Evolutionary conservation across 495 filamentous ascomycete species (phyloP), one percentile per base, ranked within the genome.

Genomic region (Apodospora peruviana): DNA sequence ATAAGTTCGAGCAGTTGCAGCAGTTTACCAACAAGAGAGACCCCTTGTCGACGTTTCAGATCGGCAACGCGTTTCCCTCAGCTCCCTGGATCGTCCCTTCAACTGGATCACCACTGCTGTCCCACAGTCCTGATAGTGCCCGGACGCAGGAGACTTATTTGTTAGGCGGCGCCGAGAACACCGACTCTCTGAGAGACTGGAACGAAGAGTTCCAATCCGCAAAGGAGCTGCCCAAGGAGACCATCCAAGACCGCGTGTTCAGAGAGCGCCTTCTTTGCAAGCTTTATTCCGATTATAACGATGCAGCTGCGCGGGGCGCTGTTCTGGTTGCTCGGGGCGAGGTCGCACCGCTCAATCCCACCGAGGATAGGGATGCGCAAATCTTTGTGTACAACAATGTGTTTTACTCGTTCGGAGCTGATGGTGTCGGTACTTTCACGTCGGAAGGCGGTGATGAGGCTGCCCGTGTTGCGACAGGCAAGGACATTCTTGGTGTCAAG

Each of bases 331-430:
- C 90, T 20, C 81, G 87, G 47, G 94, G 91, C 29, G 94, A 99
- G 65, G 83, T 99, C 45, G 85, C 90, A 27, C 90, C 94, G n/a
- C 71, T 99, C 43, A 99, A 99, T 68, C 94, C 94, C 8, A 97
- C 91, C 1, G 94, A 99, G 68, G 82, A 74, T 42, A 79, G 75
- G 40, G 90, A 97, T 66, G 94, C 94, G 2, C 94, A 97, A 70
- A 99, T 99, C 53, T 99, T 96, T 62, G 90, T 99, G 14, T 97
- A 96, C 71, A 97, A 97, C 74, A 97, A 97, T 69, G 86, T 99
- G 49, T 99, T 99, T 74, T 97, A 91, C 74, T 97, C 93, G 2
- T 96, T 95, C 59, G 94, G 94, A 53, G 93, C 91, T 36, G 94
- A 99, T 64, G 94, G 94, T 36, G 93, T 97, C 43, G 91, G 91